phyloP scores from a whole-genome alignment of 495 filamentous ascomycete species.

The Neurospora sp. region DNA sequence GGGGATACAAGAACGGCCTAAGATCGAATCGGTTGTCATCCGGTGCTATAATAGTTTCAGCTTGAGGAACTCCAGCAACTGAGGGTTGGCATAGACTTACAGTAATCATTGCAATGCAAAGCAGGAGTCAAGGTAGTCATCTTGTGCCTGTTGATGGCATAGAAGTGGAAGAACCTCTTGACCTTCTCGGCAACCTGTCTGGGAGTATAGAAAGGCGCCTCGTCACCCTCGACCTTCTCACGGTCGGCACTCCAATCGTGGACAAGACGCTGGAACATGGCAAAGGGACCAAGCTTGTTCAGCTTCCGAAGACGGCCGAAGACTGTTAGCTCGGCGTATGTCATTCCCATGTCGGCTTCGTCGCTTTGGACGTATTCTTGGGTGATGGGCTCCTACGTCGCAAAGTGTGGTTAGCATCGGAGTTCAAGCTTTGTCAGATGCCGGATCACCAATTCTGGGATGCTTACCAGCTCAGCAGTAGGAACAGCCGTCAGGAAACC shows the following conservation, averaged over 20 bases:
- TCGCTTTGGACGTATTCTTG: constrained; percentile 54
- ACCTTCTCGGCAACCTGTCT: constrained; percentile 49
- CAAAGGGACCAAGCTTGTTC: constrained; percentile 62
- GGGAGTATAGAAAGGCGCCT: constrained; percentile 22
- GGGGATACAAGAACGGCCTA: constrained; percentile 51
- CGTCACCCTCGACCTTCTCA: constrained; percentile 16
- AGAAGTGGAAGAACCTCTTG: constrained; percentile 57
- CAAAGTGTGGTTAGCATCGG: not conserved
- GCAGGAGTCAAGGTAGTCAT: constrained; percentile 55
- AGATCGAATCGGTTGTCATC: constrained; percentile 49
- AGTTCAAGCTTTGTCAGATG: not conserved
- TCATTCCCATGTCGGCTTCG: constrained; percentile 65
- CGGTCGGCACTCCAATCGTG: constrained; percentile 55
- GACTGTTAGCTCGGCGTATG: constrained; percentile 38
- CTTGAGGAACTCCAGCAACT: too few species aligned
- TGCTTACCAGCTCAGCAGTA: constrained; percentile 57
- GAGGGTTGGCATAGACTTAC: too few species aligned
- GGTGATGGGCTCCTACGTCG: constrained; percentile 56
- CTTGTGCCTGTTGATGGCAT: constrained; percentile 54
- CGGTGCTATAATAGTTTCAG: constrained; percentile 11
- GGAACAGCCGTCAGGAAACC: constrained; percentile 67
- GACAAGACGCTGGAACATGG: constrained; percentile 58
- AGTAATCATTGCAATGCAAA: constrained; percentile 27
- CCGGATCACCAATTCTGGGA: too few species aligned
- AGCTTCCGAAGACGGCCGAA: constrained; percentile 52